phyloP scores from a whole-genome alignment of 805 yeast species.

The Kodamaea jinghongensis region DNA sequence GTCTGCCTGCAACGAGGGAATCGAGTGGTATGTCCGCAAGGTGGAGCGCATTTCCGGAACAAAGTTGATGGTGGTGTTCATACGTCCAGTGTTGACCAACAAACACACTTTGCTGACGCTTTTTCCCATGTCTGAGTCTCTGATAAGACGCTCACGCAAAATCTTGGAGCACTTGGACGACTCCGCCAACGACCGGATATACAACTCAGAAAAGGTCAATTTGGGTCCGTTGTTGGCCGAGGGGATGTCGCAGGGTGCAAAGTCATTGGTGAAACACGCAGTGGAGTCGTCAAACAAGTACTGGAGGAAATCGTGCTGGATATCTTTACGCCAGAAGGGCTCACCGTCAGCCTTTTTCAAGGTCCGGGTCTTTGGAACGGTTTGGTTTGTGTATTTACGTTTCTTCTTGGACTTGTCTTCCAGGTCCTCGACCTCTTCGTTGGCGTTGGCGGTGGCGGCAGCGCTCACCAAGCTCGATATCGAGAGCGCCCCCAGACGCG shows the following conservation, averaged over 20 bases:
- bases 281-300: conserved; percentile 61
- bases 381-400: conserved; percentile 16
- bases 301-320: conserved; percentile 76
- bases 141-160: conserved; percentile 69
- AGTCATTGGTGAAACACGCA: conserved; percentile 67
- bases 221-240: conserved; percentile 40
- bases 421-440: conserved; percentile 10
- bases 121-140: conserved; percentile 59
- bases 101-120: conserved; percentile 80
- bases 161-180: conserved; percentile 82
- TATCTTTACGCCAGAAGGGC: conserved; percentile 84
- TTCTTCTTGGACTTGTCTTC: conserved; percentile 13
- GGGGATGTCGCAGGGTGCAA: conserved; percentile 39
- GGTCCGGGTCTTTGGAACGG: conserved; percentile 45
- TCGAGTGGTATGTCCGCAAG: conserved; percentile 87
- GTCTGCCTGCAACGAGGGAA: conserved; percentile 81
- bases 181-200: conserved; percentile 76
- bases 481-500: not conserved
- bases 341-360: conserved; percentile 89
- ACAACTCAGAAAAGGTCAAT: conserved; percentile 79
- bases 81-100: conserved; percentile 85
- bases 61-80: conserved; percentile 93
- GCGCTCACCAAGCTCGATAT: conserved; percentile 4
- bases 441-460: conserved; percentile 1
- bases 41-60: conserved; percentile 95